Evolutionary conservation across 805 yeast species (phyloP).

Genomic region (Kodamaea leandrae): DNA sequence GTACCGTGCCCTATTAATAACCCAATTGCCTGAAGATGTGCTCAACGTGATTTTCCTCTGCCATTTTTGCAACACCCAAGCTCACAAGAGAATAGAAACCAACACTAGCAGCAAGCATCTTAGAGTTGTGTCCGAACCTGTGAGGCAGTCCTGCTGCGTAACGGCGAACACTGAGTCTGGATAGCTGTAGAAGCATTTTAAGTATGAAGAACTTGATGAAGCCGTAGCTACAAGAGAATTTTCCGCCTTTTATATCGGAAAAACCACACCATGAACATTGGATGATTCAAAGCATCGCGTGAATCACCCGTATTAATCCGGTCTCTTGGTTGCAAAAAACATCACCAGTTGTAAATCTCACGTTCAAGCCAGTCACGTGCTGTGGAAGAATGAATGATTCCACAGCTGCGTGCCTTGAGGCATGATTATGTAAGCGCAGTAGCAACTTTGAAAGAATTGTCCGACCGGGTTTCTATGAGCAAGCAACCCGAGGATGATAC

Average conservation of each 20-base stretch:
- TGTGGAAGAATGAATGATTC: too few relatives aligned
- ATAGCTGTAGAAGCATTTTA: neutral
- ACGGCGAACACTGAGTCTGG: neutral
- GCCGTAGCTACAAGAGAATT: neutral
- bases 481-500: neutral
- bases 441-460: too few relatives aligned
- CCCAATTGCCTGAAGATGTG: constrained; percentile 34
- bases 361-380: too few relatives aligned
- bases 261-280: neutral
- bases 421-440: too few relatives aligned
- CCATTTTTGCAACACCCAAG: constrained; percentile 28
- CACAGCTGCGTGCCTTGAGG: too few relatives aligned
- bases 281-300: constrained; percentile 4
- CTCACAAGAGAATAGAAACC: constrained; percentile 25
- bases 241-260: constrained; percentile 1
- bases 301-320: constrained; percentile 3
- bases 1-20: constrained; percentile 8
- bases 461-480: neutral
- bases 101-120: constrained; percentile 20
- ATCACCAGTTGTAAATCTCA: constrained; percentile 5
- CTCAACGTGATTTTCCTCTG: constrained; percentile 28
- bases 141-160: neutral
- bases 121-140: constrained; percentile 1
- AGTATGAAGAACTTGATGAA: neutral
- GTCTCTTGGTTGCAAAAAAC: constrained; percentile 1